Evolutionary conservation across 176 grass and related monocot genomes (phyloP), one percentile per base, ranked within the genome.

Genomic region (Paspalum notatum): DNA sequence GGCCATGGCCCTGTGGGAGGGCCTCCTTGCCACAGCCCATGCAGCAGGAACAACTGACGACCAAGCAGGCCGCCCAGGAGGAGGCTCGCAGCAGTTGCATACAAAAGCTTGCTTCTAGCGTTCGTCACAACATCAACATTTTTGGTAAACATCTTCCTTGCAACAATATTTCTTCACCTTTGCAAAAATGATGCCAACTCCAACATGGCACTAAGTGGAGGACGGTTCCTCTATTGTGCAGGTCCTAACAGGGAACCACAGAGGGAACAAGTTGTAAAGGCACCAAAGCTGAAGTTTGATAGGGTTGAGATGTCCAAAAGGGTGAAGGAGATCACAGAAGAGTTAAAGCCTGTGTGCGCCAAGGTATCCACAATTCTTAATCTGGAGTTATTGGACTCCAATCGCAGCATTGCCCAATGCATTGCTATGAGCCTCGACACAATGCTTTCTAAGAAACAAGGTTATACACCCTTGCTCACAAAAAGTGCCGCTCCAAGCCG

Each of bases 301-400:
- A 54, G 71, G 16, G 81, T 66, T 1, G 16, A 75, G 0, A 54
- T 67, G 0, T 66, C 81, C 7, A 10, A 0, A 21, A 66, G 1
- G 12, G 57, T 83, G 50, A 3, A 37, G 0, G 11, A 74, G 0
- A 66, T 68, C 0, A 22, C 44, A 2, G 56, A 85, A 7, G 44
- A 72, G 47, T 7, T 72, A 0, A 54, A 72, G 16, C 47, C 66
- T 0, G 0, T 79, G 0, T 85, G 83, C 7, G 10, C 5, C 4
- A 78, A 27, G 44, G 83, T 78, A n/a, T 62, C 56, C 22, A 27
- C 32, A 5, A 71, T 79, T 41, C 75, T 79, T 8, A 14, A 52
- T 18, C 24, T 61, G 5, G 53, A 81, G 39, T 13, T 80, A 0
- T 24, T 58, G 21, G 55, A 58, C n/a, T 58, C 48, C 21, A 22